phyloP scores from a whole-genome alignment of 2,329 filamentous ascomycete species.

The Cyclaneusma minus region DNA sequence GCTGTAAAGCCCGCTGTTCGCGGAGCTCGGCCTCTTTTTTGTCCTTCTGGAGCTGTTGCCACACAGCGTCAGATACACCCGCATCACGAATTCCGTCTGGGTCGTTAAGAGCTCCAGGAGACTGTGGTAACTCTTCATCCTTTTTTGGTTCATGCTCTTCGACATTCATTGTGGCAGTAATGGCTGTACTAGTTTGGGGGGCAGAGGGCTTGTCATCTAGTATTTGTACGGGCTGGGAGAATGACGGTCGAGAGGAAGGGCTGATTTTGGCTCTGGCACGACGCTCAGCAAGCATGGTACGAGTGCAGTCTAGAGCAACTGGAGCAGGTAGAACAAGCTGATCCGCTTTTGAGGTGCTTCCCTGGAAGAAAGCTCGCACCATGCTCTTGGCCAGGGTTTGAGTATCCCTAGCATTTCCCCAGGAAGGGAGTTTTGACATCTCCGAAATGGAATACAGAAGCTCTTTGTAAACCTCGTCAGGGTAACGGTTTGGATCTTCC shows the following conservation, averaged over 20 bases:
- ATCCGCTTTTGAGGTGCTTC: constrained; percentile 6
- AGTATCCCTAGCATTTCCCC: constrained; percentile 38
- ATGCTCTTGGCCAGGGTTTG: constrained; percentile 30
- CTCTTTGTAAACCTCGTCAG: constrained; percentile 7
- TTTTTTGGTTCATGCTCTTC: constrained; percentile 3
- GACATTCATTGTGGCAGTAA: constrained; percentile 2
- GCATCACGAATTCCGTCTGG: constrained; percentile 27
- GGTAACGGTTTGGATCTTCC: constrained; percentile 16
- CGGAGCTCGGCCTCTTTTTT: constrained; percentile 15
- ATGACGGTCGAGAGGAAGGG: background rate
- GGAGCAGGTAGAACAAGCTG: constrained; percentile 9
- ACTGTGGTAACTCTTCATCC: constrained; percentile 4
- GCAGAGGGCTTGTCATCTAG: constrained; percentile 1
- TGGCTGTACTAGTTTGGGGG: constrained; percentile 3
- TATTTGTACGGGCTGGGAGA: constrained; percentile 3
- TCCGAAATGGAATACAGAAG: constrained; percentile 15
- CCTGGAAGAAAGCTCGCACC: constrained; percentile 17
- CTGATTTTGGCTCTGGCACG: constrained; percentile 5
- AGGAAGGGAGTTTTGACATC: constrained; percentile 24
- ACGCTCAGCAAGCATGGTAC: constrained; percentile 11
- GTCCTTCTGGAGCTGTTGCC: constrained; percentile 43
- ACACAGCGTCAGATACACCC: constrained; percentile 42
- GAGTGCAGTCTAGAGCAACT: constrained; percentile 9
- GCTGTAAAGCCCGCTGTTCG: constrained; percentile 4
- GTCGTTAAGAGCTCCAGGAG: constrained; percentile 1